These are phyloP conservation scores for Ceratocystiopsis brevicomis DNA, from an alignment of 2,329 filamentous ascomycete genomes.

Conservation along the genomic window DNA sequence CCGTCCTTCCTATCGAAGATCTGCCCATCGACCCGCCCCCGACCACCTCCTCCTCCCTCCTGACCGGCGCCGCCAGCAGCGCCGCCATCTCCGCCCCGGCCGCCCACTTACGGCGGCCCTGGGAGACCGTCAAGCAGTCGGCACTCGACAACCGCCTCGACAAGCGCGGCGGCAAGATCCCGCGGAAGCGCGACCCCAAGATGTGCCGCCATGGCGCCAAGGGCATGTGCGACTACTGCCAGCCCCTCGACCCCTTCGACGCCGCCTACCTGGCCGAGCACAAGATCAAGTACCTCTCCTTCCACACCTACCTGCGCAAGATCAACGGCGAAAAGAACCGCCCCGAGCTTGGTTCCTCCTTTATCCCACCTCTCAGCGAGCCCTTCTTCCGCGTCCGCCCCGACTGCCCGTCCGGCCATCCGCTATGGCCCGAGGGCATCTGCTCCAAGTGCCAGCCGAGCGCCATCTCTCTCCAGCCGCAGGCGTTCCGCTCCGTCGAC, in stretches of 20 bases:
- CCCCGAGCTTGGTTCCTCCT: slow-evolving; percentile 79
- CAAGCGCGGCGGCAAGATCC: slow-evolving; percentile 75
- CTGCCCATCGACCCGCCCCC: slow-evolving; percentile 41
- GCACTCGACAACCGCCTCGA: slow-evolving; percentile 73
- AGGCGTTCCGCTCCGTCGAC: slow-evolving; percentile 90
- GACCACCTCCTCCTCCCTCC: neutral
- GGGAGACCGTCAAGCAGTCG: slow-evolving; percentile 83
- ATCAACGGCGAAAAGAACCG: slow-evolving; percentile 95
- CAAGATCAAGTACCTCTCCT: slow-evolving; percentile 97
- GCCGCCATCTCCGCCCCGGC: slow-evolving; percentile 26
- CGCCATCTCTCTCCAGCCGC: slow-evolving; percentile 84
- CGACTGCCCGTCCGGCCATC: slow-evolving; percentile 83
- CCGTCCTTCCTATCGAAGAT: slow-evolving; percentile 50
- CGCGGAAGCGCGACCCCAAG: slow-evolving; percentile 50
- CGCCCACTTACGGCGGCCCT: slow-evolving; percentile 61
- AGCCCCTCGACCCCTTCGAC: slow-evolving; percentile 88
- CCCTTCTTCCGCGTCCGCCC: slow-evolving; percentile 78
- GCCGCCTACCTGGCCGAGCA: slow-evolving; percentile 76
- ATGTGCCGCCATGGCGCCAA: slow-evolving; percentile 95
- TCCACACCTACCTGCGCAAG: slow-evolving; percentile 86
- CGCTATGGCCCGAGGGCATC: slow-evolving; percentile 86
- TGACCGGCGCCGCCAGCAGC: neutral
- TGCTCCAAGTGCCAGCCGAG: slow-evolving; percentile 97
- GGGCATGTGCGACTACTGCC: slow-evolving; percentile 99
- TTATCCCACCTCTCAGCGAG: slow-evolving; percentile 85